Evolutionary conservation across 306 rosid species (phyloP).

Genomic region (Fragaria nilgerrensis): DNA sequence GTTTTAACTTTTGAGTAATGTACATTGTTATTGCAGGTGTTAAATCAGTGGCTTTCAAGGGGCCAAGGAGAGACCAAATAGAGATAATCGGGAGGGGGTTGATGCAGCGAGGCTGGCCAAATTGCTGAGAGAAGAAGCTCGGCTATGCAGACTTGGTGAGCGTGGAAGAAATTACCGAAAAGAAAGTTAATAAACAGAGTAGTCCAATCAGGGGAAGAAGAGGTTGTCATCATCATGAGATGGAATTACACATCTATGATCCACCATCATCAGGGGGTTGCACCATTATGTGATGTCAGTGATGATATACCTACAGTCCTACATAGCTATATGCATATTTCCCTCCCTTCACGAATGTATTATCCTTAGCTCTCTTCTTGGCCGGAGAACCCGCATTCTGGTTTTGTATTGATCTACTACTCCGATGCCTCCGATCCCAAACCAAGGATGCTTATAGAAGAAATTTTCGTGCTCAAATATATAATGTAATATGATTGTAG

Average conservation of each 20-base stretch:
- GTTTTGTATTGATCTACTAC: too few species aligned
- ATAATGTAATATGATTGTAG: too few species aligned
- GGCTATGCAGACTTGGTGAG: slow-evolving; percentile 38
- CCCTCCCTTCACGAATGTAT: too few species aligned
- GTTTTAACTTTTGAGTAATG: neutral
- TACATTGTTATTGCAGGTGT: slow-evolving; percentile 14
- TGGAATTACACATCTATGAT: slow-evolving; percentile 6
- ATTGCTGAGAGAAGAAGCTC: slow-evolving; percentile 46
- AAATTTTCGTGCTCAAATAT: too few species aligned
- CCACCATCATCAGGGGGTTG: slow-evolving; percentile 7
- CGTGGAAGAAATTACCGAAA: slow-evolving; percentile 31
- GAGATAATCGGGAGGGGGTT: slow-evolving; percentile 41
- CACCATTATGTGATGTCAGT: neutral
- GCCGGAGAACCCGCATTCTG: too few species aligned
- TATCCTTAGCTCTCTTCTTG: too few species aligned
- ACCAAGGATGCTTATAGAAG: too few species aligned
- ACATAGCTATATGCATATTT: too few species aligned
- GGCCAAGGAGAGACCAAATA: slow-evolving; percentile 16
- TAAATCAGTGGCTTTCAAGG: slow-evolving; percentile 17
- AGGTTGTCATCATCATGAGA: neutral
- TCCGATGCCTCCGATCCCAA: too few species aligned
- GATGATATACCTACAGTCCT: too few species aligned
- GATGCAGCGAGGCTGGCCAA: slow-evolving; percentile 43
- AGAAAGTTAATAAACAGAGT: neutral
- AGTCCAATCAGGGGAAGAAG: neutral